Evolutionary conservation across 2,329 filamentous ascomycete genomes (phyloP), one percentile per base, ranked within the genome.

Genomic region (Cercospora beticola): DNA sequence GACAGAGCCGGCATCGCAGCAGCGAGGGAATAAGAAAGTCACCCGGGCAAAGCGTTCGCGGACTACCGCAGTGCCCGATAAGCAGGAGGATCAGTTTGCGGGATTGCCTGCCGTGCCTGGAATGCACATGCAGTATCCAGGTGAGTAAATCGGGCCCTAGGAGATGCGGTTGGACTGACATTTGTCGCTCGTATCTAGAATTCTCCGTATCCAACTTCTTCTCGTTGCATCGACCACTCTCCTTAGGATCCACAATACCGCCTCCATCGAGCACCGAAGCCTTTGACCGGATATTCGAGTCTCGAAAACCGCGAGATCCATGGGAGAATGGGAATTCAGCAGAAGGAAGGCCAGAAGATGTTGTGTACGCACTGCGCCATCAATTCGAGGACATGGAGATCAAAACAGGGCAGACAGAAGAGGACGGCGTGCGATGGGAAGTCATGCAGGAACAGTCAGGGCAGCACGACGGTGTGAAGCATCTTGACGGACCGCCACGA

Each of bases 181-280:
- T 73, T 59, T 26, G 54, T 28, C 68, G 18, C 30, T 30, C 9
- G 16, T 58, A 56, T 12, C 4, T 14, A 98, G 95, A 96, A 77
- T 86, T 98, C 70, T 90, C 91, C 71, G 85, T 97, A 57, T 95
- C 94, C 7, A 91, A 91, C 69, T 98, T 99, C 86, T 98, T 98
- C 84, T 96, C 94, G 71, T 90, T 97, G 73, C 93, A 99, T 82
- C 90, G 95, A 70, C 95, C 95, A 57, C 94, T 99, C 77, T 97
- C 93, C 65, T 88, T 97, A 73, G 93, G 90, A 61, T 89, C 90
- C 75, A 90, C 90, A 73, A 90, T 97, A 77, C 95, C 91, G 66
- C 89, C 87, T 74, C 84, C 86, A 21, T 86, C 93, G 57, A 89
- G 87, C 63, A 85, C 90, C 70, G 90, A 92, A 77, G 86, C 90